These are phyloP conservation scores for Fusarium sp. DNA, from an alignment of 2,329 filamentous ascomycete species.

Conservation along the genomic window DNA sequence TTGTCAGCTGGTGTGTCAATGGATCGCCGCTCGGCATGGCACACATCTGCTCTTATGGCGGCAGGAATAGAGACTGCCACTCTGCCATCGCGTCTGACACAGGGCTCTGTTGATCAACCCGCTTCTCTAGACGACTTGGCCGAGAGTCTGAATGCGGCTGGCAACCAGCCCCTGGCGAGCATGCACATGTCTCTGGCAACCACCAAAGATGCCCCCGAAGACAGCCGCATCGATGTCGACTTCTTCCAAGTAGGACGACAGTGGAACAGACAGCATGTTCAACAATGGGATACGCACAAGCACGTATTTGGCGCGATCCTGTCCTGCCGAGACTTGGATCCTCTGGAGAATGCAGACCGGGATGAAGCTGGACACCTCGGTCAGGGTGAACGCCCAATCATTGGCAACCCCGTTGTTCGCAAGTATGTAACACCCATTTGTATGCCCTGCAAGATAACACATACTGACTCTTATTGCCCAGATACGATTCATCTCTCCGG, in stretches of 20 bases:
- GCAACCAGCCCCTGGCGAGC: slow-evolving; percentile 83
- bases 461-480: slow-evolving; percentile 16
- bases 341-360: slow-evolving; percentile 10
- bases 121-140: slow-evolving; percentile 72
- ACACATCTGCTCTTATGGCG: slow-evolving; percentile 80
- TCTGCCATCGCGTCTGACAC: slow-evolving; percentile 77
- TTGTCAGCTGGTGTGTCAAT: slow-evolving; percentile 70
- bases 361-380: slow-evolving; percentile 1
- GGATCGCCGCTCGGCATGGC: slow-evolving; percentile 78
- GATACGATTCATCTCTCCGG: slow-evolving; percentile 65
- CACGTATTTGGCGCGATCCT: slow-evolving; percentile 48
- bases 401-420: slow-evolving; percentile 45
- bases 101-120: slow-evolving; percentile 52
- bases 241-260: slow-evolving; percentile 46
- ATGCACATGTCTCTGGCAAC: slow-evolving; percentile 73
- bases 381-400: slow-evolving; percentile 33
- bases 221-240: slow-evolving; percentile 47
- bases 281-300: slow-evolving; percentile 16
- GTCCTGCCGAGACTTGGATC: slow-evolving; percentile 36
- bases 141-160: slow-evolving; percentile 76
- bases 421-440: slow-evolving; percentile 34
- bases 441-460: no score
- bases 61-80: slow-evolving; percentile 83
- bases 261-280: slow-evolving; percentile 25
- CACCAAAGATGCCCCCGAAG: slow-evolving; percentile 45